Base-by-base conservation (phyloP, 805 yeast genomes). In the Starmerella bombicola region DNA sequence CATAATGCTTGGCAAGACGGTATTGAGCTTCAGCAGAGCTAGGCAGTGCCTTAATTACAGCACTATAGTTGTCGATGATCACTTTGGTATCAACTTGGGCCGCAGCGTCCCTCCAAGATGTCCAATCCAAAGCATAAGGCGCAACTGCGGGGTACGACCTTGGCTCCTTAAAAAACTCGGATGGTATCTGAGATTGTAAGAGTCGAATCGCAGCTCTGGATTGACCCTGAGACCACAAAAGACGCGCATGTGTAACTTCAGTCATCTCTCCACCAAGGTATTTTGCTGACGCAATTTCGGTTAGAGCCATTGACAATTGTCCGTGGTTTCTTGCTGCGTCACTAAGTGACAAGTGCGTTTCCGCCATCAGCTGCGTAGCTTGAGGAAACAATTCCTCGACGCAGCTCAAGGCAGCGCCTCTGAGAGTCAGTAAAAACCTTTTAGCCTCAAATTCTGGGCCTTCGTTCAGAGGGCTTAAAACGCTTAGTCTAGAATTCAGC, bases 171-270 rank as follows among this genome's bases (percentile, higher is more conserved):
- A 50, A 37, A 29, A 54, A 51, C 1, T 43, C 47, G 2, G 45
- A 35, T 6, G 43, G 53, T 8, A 56, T 40, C 30, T 73, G 58
- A 13, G 68, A 66, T 7, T 69, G 68, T 28, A 82, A 62, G 6
- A 74, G 65, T 38, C 79, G 76, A 33, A 88, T 67, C 0, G 97
- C 97, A 50, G 84, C 78, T 19, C 85, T 71, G 45, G 74, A 82
- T 47, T 84, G 93, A 1, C 93, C 95, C 55, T 81, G 83, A 3
- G 76, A 78, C 96, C 97, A 88, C 30, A 84, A 59, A 7, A 91
- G 66, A 42, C 80, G 76, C 0, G 56, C 55, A 21, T 50, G 46
- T 26, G 43, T 53, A 5, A 38, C 41, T 15, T 39, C 45, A 2
- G 51, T 48, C 4, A 28, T 23, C 5, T 20, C 32, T 19, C 43